These are phyloP conservation scores for Claviceps cyperi DNA, from an alignment of 2,329 filamentous ascomycete genomes.

Conservation along the genomic window DNA sequence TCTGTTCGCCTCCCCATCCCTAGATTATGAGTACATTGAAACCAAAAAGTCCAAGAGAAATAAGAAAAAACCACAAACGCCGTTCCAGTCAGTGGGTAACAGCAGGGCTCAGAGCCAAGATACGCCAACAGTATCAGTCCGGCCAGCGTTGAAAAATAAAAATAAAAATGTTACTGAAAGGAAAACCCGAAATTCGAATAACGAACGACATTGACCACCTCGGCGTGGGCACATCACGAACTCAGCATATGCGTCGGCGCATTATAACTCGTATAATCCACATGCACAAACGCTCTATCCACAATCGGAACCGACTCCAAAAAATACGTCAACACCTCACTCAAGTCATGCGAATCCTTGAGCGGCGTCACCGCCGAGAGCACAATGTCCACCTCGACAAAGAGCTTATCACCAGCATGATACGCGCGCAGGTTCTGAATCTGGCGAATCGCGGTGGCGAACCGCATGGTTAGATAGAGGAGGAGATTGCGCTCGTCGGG, in stretches of 20 bases:
- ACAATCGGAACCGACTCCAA: slow-evolving; percentile 73
- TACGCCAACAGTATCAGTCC: too few species aligned
- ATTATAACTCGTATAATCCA: slow-evolving; percentile 49
- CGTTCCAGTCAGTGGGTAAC: too few species aligned
- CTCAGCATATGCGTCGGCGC: slow-evolving; percentile 43
- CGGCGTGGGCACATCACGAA: slow-evolving; percentile 1
- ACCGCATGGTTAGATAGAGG: slow-evolving; percentile 85
- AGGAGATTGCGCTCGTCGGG: slow-evolving; percentile 74
- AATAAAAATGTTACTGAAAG: too few species aligned
- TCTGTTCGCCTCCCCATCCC: too few species aligned
- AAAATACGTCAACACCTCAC: slow-evolving; percentile 67
- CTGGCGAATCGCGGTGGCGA: slow-evolving; percentile 72
- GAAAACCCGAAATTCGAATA: too few species aligned
- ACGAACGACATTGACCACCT: too few species aligned
- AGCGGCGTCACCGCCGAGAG: slow-evolving; percentile 61
- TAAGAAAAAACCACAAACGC: too few species aligned
- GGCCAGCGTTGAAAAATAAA: too few species aligned
- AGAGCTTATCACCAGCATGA: slow-evolving; percentile 73
- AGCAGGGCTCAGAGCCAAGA: too few species aligned
- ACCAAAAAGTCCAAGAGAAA: too few species aligned
- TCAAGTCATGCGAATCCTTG: slow-evolving; percentile 68
- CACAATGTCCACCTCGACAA: slow-evolving; percentile 70
- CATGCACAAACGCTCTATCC: slow-evolving; percentile 55
- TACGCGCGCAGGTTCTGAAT: slow-evolving; percentile 79
- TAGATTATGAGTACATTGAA: too few species aligned